Evolutionary conservation across 2,329 filamentous ascomycete species (phyloP), one percentile per base, ranked within the genome.

Genomic region (Pseudodiploospora longispora): DNA sequence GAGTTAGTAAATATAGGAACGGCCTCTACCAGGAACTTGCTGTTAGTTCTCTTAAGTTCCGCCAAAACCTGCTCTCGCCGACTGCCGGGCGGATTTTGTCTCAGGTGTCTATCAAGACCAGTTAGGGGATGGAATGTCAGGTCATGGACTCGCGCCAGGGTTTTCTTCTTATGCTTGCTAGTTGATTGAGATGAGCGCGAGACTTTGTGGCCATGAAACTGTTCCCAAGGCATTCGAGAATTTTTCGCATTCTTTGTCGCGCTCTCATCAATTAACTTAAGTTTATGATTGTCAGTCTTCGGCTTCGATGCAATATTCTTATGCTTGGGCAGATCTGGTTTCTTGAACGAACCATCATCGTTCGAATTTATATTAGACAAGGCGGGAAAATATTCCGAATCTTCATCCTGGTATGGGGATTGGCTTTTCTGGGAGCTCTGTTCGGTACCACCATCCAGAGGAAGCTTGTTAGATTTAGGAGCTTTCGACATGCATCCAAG

Each of bases 41-140:
- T 47, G 4, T 60, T 57, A 5, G 54, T 52, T 12, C 47, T 56
- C 40, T 58, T 53, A 6, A 64, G 51, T 31, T 59, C 50, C 29
- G 50, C 50, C 7, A 64, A 47, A n/a, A 63, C 48, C 10, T 55
- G 43, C 38, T 56, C 42, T 9, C 58, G 52, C 29, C 53, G 48
- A 6, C 41, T 49, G 32, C 50, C 46, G 6, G 36, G 10, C 6
- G 44, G 33, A 2, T 6, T 10, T 6, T 50, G 51, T 10, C 40
- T 43, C 5, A 60, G 33, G 30, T 57, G 53, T 42, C 52, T 50
- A 4, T 55, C 50, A 6, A 59, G 44, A 4, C 48, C 51, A 10
- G 54, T 52, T 12, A 60, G 44, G 2, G 60, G 54, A 6, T 56
- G 45, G 10, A 54, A 41, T 30, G 47, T 41, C 10, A 43, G 30